phyloP scores from a whole-genome alignment of 2,329 filamentous ascomycete species.

The Colletotrichum siamense region DNA sequence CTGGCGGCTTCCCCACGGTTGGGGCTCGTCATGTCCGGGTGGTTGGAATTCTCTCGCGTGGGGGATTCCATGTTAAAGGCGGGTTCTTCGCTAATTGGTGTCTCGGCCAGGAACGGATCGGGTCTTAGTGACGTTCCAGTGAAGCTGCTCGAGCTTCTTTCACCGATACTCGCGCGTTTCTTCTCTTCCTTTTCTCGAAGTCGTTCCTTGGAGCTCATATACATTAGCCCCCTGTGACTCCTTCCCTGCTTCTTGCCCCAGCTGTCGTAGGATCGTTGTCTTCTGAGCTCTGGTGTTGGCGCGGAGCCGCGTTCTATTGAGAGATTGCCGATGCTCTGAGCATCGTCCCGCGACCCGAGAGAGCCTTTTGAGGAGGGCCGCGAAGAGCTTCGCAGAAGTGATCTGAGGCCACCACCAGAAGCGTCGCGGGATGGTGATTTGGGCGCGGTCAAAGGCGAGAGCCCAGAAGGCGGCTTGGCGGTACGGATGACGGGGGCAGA shows the following conservation, averaged over 20 bases:
- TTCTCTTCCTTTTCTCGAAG: conserved; percentile 69
- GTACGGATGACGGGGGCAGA: conserved; percentile 79
- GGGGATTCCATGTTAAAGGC: conserved; percentile 30
- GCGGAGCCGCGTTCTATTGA: conserved; percentile 65
- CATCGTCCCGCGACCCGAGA: conserved; percentile 59
- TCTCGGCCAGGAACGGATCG: conserved; percentile 58
- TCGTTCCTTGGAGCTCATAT: conserved; percentile 75
- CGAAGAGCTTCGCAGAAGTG: conserved; percentile 62
- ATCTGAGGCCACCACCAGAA: conserved; percentile 57
- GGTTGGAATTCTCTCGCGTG: conserved; percentile 22
- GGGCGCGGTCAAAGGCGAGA: conserved; percentile 72
- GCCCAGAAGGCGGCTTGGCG: conserved; percentile 79
- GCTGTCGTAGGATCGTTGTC: conserved; percentile 63
- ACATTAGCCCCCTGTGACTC: conserved; percentile 66
- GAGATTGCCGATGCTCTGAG: conserved; percentile 67
- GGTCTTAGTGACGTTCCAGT: conserved; percentile 41
- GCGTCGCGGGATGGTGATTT: conserved; percentile 58
- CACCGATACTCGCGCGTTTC: conserved; percentile 55
- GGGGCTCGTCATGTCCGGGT: conserved; percentile 29
- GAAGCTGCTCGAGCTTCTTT: conserved; percentile 44
- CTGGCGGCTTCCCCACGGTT: conserved; percentile 41
- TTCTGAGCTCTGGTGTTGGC: conserved; percentile 47
- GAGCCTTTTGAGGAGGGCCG: conserved; percentile 67
- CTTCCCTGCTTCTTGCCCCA: conserved; percentile 64
- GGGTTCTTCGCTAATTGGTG: conserved; percentile 62